These are phyloP conservation scores for Curvularia sp. DNA, from an alignment of 2,329 filamentous ascomycete genomes.

Conservation along the genomic window DNA sequence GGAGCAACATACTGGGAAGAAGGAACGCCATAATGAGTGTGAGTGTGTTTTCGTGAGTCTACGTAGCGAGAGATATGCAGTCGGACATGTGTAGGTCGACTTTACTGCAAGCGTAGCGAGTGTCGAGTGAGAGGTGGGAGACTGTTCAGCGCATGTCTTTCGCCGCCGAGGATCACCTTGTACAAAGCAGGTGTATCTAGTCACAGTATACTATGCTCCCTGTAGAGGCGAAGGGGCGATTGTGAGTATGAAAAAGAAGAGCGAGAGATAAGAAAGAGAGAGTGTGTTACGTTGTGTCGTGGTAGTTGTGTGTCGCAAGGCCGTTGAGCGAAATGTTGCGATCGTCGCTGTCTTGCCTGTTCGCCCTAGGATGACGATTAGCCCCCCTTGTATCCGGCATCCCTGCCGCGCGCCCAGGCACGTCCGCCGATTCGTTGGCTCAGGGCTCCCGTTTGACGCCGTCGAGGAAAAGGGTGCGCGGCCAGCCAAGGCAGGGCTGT, in stretches of 20 bases:
- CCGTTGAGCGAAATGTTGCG: not conserved
- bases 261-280: not conserved
- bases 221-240: not conserved
- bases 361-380: constrained; percentile 7
- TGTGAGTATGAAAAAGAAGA: not conserved
- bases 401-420: constrained; percentile 6
- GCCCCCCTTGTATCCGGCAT: not conserved
- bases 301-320: not conserved
- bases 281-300: not conserved
- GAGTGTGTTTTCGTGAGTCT: not conserved
- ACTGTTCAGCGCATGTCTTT: constrained; percentile 9
- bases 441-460: constrained; percentile 22
- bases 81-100: not conserved
- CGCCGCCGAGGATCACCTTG: not conserved
- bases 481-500: constrained; percentile 7
- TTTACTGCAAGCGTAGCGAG: not conserved
- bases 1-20: constrained; percentile 26
- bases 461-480: constrained; percentile 8
- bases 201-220: not conserved
- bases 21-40: constrained; percentile 31
- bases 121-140: constrained; percentile 1
- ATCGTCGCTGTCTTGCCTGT: constrained; percentile 6
- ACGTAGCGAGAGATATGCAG: constrained; percentile 4
- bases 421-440: constrained; percentile 13
- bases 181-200: not conserved